Base-by-base conservation (phyloP, 2,329 filamentous ascomycete species). In the Monilinia polystroma region DNA sequence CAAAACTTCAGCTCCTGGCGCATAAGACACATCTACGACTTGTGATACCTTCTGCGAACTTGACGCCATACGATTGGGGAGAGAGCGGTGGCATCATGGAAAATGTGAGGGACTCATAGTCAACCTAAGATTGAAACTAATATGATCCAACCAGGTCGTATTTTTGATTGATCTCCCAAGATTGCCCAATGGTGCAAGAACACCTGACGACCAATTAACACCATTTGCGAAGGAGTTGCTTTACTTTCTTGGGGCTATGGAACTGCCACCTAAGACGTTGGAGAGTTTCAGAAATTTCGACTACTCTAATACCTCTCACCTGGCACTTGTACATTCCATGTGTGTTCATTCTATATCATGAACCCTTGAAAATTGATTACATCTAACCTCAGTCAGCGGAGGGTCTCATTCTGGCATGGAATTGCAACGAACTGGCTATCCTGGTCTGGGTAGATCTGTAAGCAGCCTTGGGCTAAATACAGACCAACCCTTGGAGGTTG, bases 1-100 rank as follows among this genome's bases (percentile, higher is more conserved):
- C 92, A 60, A 98, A 99, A 76, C 81, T 98, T 54, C 93, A 96
- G 84, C 79, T 98, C 1, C 82, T 98, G n/a, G 94, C 93, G 73
- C 91, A 92, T 72, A 79, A 84, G 0, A 79, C 79, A 1, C 88
- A 93, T 76, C 78, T 97, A 20, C 87, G 95, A 8, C 83, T 99
- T 55, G 94, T 90, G 1, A 82, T 98, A 2, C 93, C 95, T 0
- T 94, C 90, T 4, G 95, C 93, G 1, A 99, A 99, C 73, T 80
- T 97, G 59, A 88, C 90, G 16, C 83, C 86, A 10, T 92, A 91
- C 73, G 94, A 99, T 75, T 98, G 95, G 82, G 81, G 59, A 32
- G 74, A 76, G 59, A 71, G 67, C 35, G 91, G 91, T 12, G 91
- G 91, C 8, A 79, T 88, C 2, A 90, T 97, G 87, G 93, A 97